Base-by-base conservation (phyloP, 2,329 filamentous ascomycete species). In the Sporothrix brunneoviolacea region DNA sequence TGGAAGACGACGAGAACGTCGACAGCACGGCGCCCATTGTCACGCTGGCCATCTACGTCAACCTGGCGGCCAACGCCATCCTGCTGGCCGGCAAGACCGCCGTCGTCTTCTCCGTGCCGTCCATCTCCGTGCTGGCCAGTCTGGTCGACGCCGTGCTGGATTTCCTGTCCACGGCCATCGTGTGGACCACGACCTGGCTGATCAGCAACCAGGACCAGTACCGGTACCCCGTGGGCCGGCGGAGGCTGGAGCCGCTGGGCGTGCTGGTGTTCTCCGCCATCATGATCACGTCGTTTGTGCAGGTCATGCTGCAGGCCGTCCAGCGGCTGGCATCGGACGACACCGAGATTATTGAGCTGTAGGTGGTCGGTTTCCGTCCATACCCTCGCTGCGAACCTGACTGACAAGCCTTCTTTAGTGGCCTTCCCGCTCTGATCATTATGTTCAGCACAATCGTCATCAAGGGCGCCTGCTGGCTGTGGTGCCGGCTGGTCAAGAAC, bases 1-100 rank as follows among this genome's bases (percentile, higher is more conserved):
- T 57, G 8, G 56, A 58, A 35, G 84, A 86, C 52, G 86, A 90
- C 56, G 84, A 84, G 51, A 77, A 79, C 19, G 59, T 90, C 3
- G 85, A 90, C 61, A 88, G 83, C 55, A 76, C 82, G 42, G 83
- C 84, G 53, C 81, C 78, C 15, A 80, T 95, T 43, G 89, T 96
- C 43, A 85, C 83, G n/a, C 62, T 93, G 18, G 91, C 91, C 37
- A 93, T 97, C 60, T 91, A 90, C 65, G 70, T 94, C 65, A 95
- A 94, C 63, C 78, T 94, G 43, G 68, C 78, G 19, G 90, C 89
- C 52, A 95, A 95, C 63, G 73, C 81, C 3, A 70, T 88, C 38
- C 74, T 95, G 2, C 76, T 95, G 3, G 76, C 77, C 7, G 80
- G 88, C 54, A 95, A 95, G 65, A 79, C 90, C 45, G 76, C 79